A percentile compares a stretch with the other conserved stretches of the same genome.
Conservation (phyloP, 257 asterid species). For the Solanum verrucosum region DNA sequence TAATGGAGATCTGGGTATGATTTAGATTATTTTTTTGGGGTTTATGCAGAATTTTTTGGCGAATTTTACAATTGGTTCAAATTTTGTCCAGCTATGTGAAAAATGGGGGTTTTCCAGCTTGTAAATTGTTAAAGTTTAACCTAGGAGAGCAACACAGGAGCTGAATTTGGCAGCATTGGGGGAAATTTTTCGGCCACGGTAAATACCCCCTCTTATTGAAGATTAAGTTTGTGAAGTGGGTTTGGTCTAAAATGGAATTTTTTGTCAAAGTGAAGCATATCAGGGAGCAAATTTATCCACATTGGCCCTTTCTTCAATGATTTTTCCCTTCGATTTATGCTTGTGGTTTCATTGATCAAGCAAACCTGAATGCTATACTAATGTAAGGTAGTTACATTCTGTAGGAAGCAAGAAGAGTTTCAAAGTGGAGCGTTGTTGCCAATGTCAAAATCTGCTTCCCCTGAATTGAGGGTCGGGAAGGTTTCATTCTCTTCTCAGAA, state of each 20-base stretch:
- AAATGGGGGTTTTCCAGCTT: neutral
- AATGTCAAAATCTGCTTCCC: slow-evolving; percentile 53
- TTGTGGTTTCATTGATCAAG: neutral
- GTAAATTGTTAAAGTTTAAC: neutral
- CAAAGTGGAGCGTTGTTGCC: slow-evolving; percentile 30
- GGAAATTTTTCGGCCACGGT: neutral
- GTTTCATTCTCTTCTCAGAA: slow-evolving; percentile 34
- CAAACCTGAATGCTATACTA: neutral
- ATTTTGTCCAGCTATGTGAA: neutral
- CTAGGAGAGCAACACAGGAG: neutral
- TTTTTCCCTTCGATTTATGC: neutral
- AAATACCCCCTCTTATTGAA: neutral
- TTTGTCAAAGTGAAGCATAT: neutral
- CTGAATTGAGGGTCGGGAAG: slow-evolving; percentile 24
- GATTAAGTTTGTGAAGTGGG: neutral
- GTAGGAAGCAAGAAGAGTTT: slow-evolving; percentile 28
- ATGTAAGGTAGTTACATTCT: slow-evolving; percentile 12
- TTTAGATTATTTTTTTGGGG: neutral
- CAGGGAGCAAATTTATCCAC: neutral
- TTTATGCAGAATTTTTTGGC: neutral
- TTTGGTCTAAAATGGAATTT: neutral
- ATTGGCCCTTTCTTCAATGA: neutral
- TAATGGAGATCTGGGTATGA: slow-evolving; percentile 4
- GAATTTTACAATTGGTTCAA: neutral
- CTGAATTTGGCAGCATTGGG: neutral